Evolutionary conservation across 2,329 filamentous ascomycete species (phyloP).

Genomic region (Neofusicoccum cordaticola): DNA sequence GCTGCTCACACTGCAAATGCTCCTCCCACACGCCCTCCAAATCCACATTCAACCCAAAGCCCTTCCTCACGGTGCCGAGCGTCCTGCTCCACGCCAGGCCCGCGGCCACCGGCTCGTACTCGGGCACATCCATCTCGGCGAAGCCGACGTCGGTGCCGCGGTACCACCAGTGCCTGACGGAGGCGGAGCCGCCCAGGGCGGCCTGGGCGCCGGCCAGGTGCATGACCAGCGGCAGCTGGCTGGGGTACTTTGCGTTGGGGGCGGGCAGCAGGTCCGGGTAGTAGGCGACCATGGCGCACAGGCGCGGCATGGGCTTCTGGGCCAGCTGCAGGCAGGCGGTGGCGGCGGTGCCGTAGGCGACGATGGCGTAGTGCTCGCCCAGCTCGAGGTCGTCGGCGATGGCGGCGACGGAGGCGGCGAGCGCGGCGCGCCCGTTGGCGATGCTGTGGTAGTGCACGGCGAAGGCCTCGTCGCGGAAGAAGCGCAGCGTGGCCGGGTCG

Average conservation of each 20-base stretch:
- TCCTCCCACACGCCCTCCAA: conserved; percentile 32
- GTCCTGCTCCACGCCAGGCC: conserved; percentile 44
- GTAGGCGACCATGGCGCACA: conserved; percentile 41
- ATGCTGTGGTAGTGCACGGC: conserved; percentile 35
- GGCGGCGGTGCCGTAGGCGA: conserved; percentile 43
- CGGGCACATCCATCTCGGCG: conserved; percentile 39
- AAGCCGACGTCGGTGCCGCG: conserved; percentile 38
- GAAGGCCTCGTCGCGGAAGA: conserved; percentile 31
- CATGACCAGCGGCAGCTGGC: conserved; percentile 35
- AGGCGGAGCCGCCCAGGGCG: conserved; percentile 30
- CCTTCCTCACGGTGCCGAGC: conserved; percentile 36
- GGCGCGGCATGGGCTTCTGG: conserved; percentile 41
- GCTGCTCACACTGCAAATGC: conserved; percentile 28
- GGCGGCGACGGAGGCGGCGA: conserved; percentile 31
- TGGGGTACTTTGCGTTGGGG: conserved; percentile 38
- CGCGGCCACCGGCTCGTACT: conserved; percentile 41
- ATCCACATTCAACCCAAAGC: conserved; percentile 35
- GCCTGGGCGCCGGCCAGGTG: conserved; percentile 42
- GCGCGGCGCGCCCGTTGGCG: conserved; percentile 29
- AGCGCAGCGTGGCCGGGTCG: conserved; percentile 32
- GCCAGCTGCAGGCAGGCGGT: conserved; percentile 38
- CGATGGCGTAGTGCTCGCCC: conserved; percentile 34
- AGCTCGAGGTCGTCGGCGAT: conserved; percentile 40
- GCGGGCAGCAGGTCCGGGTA: conserved; percentile 40
- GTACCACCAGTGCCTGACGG: conserved; percentile 40